Evolutionary conservation across 371 early-diverging fungal species (phyloP), one percentile per base, ranked within the genome.

Genomic region (Mortierella sp.): DNA sequence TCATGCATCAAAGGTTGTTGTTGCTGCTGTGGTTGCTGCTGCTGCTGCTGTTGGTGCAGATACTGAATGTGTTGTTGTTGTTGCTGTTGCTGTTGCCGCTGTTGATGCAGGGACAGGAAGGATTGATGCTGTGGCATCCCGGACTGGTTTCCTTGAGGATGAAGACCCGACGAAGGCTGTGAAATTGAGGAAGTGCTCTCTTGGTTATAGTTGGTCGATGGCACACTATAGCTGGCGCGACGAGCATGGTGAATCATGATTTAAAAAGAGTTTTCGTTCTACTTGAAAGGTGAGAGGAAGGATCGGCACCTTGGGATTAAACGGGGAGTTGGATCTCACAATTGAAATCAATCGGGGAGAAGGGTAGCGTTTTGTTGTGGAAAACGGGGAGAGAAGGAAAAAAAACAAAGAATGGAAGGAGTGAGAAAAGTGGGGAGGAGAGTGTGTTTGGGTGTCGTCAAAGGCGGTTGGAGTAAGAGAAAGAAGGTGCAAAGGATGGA

Each of bases 191-290:
- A 52, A 45, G 40, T 22, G 37, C 11, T 31, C 10, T 50, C 53
- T 16, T 64, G 44, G 66, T 50, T 41, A 24, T 68, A 55, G 43
- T 47, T 44, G 19, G 55, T 16, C 10, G 69, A 55, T 11, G 55
- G 55, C 41, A 44, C 2, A 48, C 43, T 50, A 44, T 63, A 34
- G 64, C 74, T 74, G 2, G 50, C 48, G 13, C 68, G 64, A 31
- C 68, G 74, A 24, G 41, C 64, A 64, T 74, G 74, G 29, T 63
- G 74, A 6, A 69, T 69, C 70, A 69, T 75, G 19, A 29, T 14
- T 63, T 26, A 11, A 52, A 37, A 34, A 61, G 34, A 9, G 9
- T 26, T 11, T 61, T 58, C 37, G 7, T 34, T 58, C 14, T 14
- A 34, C 19, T 55, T 9, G 58, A 31, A 7, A 29, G 19, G 34